phyloP scores from a whole-genome alignment of 306 rosid genomes.

The Fragaria vesca region DNA sequence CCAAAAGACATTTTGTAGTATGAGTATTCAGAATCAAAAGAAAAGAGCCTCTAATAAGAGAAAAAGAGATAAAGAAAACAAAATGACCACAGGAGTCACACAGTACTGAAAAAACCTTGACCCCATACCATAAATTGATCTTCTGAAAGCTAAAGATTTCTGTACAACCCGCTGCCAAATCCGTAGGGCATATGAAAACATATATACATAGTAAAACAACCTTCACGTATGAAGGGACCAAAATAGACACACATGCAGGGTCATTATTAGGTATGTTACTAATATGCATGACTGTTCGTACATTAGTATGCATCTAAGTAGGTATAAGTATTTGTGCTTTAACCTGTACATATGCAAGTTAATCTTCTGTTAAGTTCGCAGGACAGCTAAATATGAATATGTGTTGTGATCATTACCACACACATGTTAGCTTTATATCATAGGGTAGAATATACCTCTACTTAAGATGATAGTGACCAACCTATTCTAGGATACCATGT shows the following conservation, averaged over 20 bases:
- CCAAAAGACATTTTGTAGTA: constrained; percentile 26
- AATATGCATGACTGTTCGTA: background rate
- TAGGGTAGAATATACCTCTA: constrained; percentile 10
- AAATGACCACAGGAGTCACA: constrained; percentile 2
- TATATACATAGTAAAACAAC: background rate
- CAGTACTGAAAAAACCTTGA: background rate
- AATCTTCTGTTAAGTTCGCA: background rate
- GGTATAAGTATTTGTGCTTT: background rate
- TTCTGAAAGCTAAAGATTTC: background rate
- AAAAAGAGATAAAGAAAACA: background rate
- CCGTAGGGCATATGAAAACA: background rate
- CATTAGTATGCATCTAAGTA: background rate
- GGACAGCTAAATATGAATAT: background rate
- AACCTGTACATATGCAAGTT: background rate
- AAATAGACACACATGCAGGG: background rate
- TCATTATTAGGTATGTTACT: background rate
- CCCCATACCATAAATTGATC: background rate
- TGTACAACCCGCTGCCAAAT: background rate
- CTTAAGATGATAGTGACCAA: constrained; percentile 38
- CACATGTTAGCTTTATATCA: background rate
- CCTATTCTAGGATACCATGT: constrained; percentile 85
- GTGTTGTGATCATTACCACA: background rate
- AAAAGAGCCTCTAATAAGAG: background rate
- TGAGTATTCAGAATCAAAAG: background rate
- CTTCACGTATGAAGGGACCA: background rate